phyloP scores from a whole-genome alignment of 306 rosid genomes.

The Elaeagnus macrophylla region DNA sequence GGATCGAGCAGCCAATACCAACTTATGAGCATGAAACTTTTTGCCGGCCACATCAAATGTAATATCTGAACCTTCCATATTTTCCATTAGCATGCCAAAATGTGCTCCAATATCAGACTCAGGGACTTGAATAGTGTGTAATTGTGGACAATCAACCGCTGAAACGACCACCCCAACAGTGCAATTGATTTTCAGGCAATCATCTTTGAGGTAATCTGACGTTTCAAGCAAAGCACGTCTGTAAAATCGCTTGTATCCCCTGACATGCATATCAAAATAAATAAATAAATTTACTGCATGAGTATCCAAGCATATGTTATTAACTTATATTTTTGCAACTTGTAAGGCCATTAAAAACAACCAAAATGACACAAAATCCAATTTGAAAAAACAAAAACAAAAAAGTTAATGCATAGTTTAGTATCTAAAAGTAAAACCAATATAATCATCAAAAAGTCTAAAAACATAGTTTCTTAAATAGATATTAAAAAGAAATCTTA shows the following conservation, averaged over 20 bases:
- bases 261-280: constrained; percentile 10
- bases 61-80: constrained; percentile 79
- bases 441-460: too few relatives aligned
- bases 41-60: constrained; percentile 67
- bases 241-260: constrained; percentile 96
- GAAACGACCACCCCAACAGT: constrained; percentile 97
- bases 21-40: constrained; percentile 77
- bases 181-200: constrained; percentile 91
- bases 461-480: too few relatives aligned
- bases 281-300: neutral
- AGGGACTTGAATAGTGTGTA: constrained; percentile 74
- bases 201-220: constrained; percentile 73
- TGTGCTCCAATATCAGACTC: constrained; percentile 75
- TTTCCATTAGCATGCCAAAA: constrained; percentile 66
- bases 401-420: too few relatives aligned
- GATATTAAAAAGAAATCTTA: too few relatives aligned
- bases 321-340: neutral
- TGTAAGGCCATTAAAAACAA: neutral
- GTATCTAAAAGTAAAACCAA: too few relatives aligned
- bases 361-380: too few relatives aligned
- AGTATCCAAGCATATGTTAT: neutral
- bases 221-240: constrained; percentile 73
- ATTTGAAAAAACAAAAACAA: too few relatives aligned
- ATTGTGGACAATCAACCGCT: constrained; percentile 69
- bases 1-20: constrained; percentile 86